Evolutionary conservation across 2,329 filamentous ascomycete genomes (phyloP).

Genomic region (Phyllosticta ampelicida): DNA sequence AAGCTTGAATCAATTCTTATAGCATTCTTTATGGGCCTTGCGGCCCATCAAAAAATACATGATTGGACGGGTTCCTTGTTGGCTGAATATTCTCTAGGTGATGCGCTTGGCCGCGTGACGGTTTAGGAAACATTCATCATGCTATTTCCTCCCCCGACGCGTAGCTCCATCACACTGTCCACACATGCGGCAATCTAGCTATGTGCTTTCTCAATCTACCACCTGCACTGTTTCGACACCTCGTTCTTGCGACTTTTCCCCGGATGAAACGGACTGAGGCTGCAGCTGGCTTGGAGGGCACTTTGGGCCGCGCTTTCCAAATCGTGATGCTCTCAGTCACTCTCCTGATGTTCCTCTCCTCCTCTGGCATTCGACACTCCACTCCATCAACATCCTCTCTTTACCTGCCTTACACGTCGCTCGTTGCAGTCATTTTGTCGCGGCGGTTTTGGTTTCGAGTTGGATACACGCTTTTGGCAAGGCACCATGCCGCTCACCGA

Average conservation of each 20-base stretch:
- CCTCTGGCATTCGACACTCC: neutral
- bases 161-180: no score
- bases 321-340: neutral
- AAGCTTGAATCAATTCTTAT: neutral
- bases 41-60: neutral
- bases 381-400: conserved; percentile 4
- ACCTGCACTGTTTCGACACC: neutral
- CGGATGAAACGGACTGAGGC: neutral
- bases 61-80: neutral
- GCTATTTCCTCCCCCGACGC: neutral
- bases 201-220: neutral
- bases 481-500: conserved; percentile 35
- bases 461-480: conserved; percentile 12
- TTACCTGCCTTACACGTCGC: conserved; percentile 9
- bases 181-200: neutral
- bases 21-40: neutral
- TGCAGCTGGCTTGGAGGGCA: neutral
- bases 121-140: neutral
- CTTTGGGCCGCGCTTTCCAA: neutral
- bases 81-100: neutral
- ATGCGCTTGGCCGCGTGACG: neutral
- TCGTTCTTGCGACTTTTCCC: neutral
- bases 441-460: conserved; percentile 4
- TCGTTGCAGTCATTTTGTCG: neutral
- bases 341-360: neutral